Percentiles rank a stretch among this genome's conserved stretches.
Conservation (phyloP, 768 basidiomycete species). For the Suillus ampliporus region DNA sequence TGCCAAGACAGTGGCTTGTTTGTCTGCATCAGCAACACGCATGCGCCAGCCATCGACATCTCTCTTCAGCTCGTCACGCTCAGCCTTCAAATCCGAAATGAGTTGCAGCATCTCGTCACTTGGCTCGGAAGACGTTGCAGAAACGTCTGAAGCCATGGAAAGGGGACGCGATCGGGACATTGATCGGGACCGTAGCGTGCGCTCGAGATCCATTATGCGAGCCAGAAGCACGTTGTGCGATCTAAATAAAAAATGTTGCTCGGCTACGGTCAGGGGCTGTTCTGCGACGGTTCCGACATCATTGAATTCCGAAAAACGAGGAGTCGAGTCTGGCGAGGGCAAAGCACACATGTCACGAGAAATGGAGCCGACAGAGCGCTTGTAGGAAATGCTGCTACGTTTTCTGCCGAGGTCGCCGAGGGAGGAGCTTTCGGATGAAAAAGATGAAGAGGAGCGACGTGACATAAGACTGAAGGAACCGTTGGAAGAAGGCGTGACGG, state of each 20-base stretch:
- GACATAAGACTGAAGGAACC: constrained; percentile 11
- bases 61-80: constrained; percentile 86
- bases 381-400: constrained; percentile 81
- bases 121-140: constrained; percentile 50
- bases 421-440: constrained; percentile 27
- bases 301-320: constrained; percentile 46
- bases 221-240: constrained; percentile 83
- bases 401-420: constrained; percentile 38
- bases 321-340: constrained; percentile 80
- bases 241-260: constrained; percentile 87
- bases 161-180: constrained; percentile 51
- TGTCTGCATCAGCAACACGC: constrained; percentile 79
- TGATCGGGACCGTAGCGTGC: constrained; percentile 54
- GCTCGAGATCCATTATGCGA: constrained; percentile 83
- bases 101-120: constrained; percentile 81
- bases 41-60: constrained; percentile 89
- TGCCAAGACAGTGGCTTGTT: constrained; percentile 65
- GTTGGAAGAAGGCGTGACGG: constrained; percentile 18
- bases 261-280: constrained; percentile 68
- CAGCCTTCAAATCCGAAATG: constrained; percentile 80
- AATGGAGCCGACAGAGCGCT: constrained; percentile 47
- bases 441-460: constrained; percentile 26
- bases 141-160: constrained; percentile 55
- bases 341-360: constrained; percentile 50
- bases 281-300: constrained; percentile 28